Evolutionary conservation across 805 yeast genomes (phyloP).

Genomic region (Scheffersomyces amazonensis): DNA sequence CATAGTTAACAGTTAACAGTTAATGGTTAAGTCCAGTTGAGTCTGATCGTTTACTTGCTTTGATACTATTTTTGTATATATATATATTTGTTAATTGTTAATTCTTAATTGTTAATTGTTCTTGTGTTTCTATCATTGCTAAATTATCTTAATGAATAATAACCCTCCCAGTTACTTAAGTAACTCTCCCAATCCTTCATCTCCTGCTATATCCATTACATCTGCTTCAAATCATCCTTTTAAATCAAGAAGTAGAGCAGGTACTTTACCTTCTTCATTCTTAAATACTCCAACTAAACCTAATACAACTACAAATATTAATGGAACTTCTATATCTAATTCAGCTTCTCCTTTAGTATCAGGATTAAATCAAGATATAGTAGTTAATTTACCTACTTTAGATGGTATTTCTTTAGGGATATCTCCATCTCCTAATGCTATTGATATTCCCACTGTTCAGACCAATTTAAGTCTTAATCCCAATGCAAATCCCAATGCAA

Average conservation of each 20-base stretch:
- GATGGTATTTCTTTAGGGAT: slow-evolving; percentile 18
- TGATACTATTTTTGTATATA: too few species aligned
- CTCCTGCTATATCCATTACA: neutral
- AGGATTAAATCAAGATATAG: slow-evolving; percentile 1
- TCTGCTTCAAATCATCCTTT: slow-evolving; percentile 6
- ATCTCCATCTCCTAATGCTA: slow-evolving; percentile 14
- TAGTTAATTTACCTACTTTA: slow-evolving; percentile 10
- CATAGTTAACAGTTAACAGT: too few species aligned
- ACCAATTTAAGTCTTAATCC: slow-evolving; percentile 3
- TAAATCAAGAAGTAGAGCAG: slow-evolving; percentile 65
- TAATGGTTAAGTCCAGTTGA: too few species aligned
- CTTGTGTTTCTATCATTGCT: too few species aligned
- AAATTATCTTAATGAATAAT: too few species aligned
- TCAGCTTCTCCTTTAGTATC: slow-evolving; percentile 17
- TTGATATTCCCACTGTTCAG: slow-evolving; percentile 16
- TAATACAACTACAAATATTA: neutral
- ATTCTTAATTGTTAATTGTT: too few species aligned
- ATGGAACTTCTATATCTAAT: slow-evolving; percentile 5
- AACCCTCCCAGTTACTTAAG: too few species aligned
- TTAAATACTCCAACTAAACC: slow-evolving; percentile 7
- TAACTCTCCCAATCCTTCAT: neutral
- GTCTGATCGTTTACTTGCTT: too few species aligned
- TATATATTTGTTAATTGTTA: too few species aligned
- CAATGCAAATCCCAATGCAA: neutral
- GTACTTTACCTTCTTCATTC: slow-evolving; percentile 71